These are phyloP conservation scores for Starmerella kuoi DNA, from an alignment of 805 yeast genomes.

Conservation along the genomic window DNA sequence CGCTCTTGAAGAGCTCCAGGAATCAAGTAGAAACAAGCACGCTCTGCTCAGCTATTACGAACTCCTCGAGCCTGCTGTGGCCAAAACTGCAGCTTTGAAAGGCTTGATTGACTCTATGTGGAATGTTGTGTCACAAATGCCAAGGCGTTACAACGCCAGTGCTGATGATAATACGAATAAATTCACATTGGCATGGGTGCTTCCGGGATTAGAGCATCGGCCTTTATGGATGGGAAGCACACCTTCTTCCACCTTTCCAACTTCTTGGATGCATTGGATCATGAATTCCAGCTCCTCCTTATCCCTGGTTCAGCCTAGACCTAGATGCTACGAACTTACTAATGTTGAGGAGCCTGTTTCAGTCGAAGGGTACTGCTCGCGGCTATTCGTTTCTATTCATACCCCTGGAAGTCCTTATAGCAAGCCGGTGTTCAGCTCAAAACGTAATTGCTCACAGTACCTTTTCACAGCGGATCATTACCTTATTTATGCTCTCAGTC, in stretches of 20 bases:
- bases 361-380: conserved; percentile 67
- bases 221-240: conserved; percentile 15
- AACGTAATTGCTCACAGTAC: conserved; percentile 34
- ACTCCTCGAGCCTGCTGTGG: conserved; percentile 9
- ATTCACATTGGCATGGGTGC: conserved; percentile 15
- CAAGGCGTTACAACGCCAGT: not conserved
- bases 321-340: conserved; percentile 11
- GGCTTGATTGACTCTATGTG: not conserved
- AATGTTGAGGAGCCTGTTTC: conserved; percentile 59
- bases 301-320: conserved; percentile 8
- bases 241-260: conserved; percentile 5
- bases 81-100: conserved; percentile 9
- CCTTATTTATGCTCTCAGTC: conserved; percentile 45
- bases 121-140: not conserved
- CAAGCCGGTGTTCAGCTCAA: not conserved
- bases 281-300: conserved; percentile 3
- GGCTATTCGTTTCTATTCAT: not conserved
- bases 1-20: not conserved
- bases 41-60: conserved; percentile 12
- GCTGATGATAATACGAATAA: not conserved
- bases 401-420: not conserved
- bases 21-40: not conserved
- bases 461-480: conserved; percentile 50
- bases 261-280: conserved; percentile 11
- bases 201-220: not conserved